Evolutionary conservation across 805 yeast genomes (phyloP), one percentile per base, ranked within the genome.

Genomic region (Yarrowia yakushimensis): DNA sequence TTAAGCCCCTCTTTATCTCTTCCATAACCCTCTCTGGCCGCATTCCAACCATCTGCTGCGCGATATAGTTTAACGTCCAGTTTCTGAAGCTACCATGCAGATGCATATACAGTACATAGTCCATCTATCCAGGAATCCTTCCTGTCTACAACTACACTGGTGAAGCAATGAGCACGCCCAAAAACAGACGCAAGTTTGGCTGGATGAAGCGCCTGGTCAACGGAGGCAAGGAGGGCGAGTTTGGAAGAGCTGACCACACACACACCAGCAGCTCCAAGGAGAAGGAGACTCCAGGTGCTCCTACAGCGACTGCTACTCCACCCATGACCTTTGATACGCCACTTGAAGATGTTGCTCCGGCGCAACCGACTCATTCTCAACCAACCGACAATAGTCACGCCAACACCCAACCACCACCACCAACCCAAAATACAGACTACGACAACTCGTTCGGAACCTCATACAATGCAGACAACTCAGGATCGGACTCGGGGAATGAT

Each of bases 151-250:
- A 31, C 34, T 13, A 33, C 36, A 33, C 36, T 12, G 18, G 18
- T n/a, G 37, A 34, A 34, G 41, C 41, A 15, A 27, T 63, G 63
- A 28, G 36, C 13, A 43, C 60, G 27, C 48, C 60, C 15, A 42
- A 36, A 42, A 63, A 39, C 37, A 27, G 12, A 43, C 54, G 48
- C 31, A 33, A 25, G 60, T 43, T 57, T 43, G 55, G 50, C 37
- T 57, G 55, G 55, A 42, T 43, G 50, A 39, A 43, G 37, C 50
- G 62, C 15, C 62, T 43, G 62, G 62, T 52, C 12, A 52, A 52
- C 17, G 59, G 59, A 9, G 59, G 59, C 59, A 22, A 25, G 13
- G 59, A 52, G 28, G 59, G 43, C 43, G 59, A 52, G 12, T 4
- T 22, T 9, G 2, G n/a, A 7, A 20, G 42, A 8, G 17, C 34